These are phyloP conservation scores for Bryopsis sp. DNA, from an alignment of 139 green algal genomes.

Conservation along the genomic window DNA sequence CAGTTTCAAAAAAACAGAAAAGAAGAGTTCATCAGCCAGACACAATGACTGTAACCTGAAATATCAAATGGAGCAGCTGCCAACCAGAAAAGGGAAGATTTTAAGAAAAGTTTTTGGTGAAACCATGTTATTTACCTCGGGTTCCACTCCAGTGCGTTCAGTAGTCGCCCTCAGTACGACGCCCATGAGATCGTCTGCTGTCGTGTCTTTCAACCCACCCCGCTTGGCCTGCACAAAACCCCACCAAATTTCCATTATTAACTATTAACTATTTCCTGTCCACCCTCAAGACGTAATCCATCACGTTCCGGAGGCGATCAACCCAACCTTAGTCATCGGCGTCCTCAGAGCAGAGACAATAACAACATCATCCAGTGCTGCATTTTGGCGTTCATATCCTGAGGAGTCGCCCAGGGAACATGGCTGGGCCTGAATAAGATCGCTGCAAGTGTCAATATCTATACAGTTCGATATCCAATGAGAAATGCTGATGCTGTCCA, in stretches of 20 bases:
- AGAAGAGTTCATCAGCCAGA: neutral
- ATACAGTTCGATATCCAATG: too few species aligned
- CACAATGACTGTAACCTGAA: neutral
- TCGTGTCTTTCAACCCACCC: conserved; percentile 85
- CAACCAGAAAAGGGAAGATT: neutral
- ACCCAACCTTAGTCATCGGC: conserved; percentile 67
- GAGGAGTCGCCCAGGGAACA: conserved; percentile 77
- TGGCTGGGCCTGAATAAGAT: neutral
- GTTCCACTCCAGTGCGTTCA: conserved; percentile 58
- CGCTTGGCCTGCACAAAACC: conserved; percentile 46
- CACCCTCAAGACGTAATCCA: neutral
- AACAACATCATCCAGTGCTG: conserved; percentile 74
- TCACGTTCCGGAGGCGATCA: neutral
- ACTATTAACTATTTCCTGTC: neutral
- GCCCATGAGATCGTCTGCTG: conserved; percentile 81
- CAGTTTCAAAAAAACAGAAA: neutral
- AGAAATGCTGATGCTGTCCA: too few species aligned
- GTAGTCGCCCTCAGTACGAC: conserved; percentile 74
- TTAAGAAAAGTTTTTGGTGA: neutral
- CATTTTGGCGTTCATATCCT: conserved; percentile 52
- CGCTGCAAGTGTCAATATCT: too few species aligned
- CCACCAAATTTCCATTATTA: neutral
- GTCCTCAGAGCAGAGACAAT: conserved; percentile 84
- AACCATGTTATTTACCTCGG: conserved; percentile 36
- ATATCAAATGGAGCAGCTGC: too few species aligned